phyloP scores from a whole-genome alignment of 2,329 filamentous ascomycete species.

The Emergomyces orientalis region DNA sequence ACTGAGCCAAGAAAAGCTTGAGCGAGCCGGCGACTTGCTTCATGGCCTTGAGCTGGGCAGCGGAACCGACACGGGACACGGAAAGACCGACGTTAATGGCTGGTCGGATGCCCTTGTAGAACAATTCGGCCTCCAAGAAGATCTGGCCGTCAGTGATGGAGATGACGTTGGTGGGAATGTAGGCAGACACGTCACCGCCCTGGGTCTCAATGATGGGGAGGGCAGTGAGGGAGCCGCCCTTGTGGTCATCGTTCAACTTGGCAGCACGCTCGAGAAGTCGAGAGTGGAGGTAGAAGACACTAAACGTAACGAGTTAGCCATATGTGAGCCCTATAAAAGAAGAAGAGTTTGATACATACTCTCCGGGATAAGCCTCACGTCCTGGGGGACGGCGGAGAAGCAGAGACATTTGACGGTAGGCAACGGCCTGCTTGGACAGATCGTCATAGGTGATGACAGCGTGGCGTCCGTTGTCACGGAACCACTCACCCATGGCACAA shows the following conservation, averaged over 20 bases:
- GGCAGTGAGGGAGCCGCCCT: constrained; percentile 92
- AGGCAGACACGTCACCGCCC: constrained; percentile 99
- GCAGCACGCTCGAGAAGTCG: constrained; percentile 98
- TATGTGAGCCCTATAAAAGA: constrained; percentile 3
- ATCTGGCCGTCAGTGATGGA: constrained; percentile 99
- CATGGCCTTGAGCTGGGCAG: constrained; percentile 99
- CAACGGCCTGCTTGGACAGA: constrained; percentile 94
- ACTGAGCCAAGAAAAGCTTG: constrained; percentile 99
- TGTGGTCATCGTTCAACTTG: constrained; percentile 95
- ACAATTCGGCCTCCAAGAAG: constrained; percentile 97
- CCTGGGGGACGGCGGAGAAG: constrained; percentile 94
- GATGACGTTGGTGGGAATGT: constrained; percentile 99
- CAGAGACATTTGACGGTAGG: constrained; percentile 98
- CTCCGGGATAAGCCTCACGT: constrained; percentile 98
- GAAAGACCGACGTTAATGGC: constrained; percentile 99
- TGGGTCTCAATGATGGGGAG: constrained; percentile 98
- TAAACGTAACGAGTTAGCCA: constrained; percentile 23
- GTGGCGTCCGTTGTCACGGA: constrained; percentile 80
- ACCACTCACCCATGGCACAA: constrained; percentile 56
- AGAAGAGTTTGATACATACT: constrained; percentile 40
- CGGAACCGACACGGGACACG: constrained; percentile 98
- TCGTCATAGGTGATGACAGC: constrained; percentile 88
- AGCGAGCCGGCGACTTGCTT: constrained; percentile 99
- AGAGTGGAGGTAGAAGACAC: constrained; percentile 97
- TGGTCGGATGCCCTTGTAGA: constrained; percentile 99